Base-by-base conservation (phyloP, 208 protist species). In the Leishmania mexicana region DNA sequence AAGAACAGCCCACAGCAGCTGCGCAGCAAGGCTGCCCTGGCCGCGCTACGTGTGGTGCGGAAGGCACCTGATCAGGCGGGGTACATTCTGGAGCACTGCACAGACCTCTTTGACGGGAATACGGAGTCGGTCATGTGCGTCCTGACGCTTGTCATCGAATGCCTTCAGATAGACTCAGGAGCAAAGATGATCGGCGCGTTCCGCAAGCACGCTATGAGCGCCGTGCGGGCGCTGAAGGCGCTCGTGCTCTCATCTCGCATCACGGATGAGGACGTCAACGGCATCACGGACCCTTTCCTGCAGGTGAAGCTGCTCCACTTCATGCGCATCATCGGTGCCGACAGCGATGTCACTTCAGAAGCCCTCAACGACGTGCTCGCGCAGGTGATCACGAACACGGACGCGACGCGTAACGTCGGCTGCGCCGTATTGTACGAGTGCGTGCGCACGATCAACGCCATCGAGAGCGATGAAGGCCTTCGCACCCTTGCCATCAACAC, bases 391-490 rank as follows among this genome's bases (percentile, higher is more conserved):
- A 99, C 98, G 24, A 99, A 99, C 89, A 99, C 99, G 3, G 98
- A 99, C 35, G 87, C 85, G 11, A 87, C 88, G 19, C 96, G 95
- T 49, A 99, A 99, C 86, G 98, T 99, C 19, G 99, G 99, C 76
- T 99, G 98, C 85, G 98, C 99, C 8, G 96, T 99, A 57, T 91
- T 99, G 19, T 99, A 99, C 87, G 99, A 99, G 88, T 99, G 98
- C 85, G 98, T 99, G 57, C 92, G 93, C 72, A 99, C 99, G 0
- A 99, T 99, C 83, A 96, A 99, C 92, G 88, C 92, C 4, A 99
- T 99, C 68, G 97, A 99, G 79, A 93, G 93, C 62, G 96, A 98
- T 81, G 89, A 91, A 19, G 91, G 81, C 21, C 89, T 98, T 60
- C 90, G 95, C 31, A 85, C 97, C 28, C 94, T 99, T 51, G 99